Evolutionary conservation across 768 basidiomycete genomes (phyloP), one percentile per base, ranked within the genome.

Genomic region (Tylopilus balloui): DNA sequence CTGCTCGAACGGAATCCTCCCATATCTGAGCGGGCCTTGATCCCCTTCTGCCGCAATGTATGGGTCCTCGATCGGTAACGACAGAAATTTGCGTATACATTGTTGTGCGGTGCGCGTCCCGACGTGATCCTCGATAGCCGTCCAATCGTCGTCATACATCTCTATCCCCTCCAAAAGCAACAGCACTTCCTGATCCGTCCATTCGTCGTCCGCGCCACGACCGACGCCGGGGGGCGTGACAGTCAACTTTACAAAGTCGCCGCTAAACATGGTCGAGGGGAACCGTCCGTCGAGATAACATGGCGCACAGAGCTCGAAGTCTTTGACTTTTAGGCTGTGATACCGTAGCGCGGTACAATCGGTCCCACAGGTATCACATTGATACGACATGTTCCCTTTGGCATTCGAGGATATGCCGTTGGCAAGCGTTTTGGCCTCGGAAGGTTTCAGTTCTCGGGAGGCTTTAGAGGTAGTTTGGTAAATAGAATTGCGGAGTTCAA

Each of bases 121-220:
- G 40, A 99, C 93, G 64, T 98, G 94, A 57, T 92, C 89, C 56
- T 94, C 87, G 54, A 98, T 84, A 42, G 81, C 78, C 19, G 83
- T 82, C 95, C 95, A 99, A 61, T 97, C 95, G 61, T 98, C 95
- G 56, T 96, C 92, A 66, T 84, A 92, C 91, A 99, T 96, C 69
- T 99, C 96, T 36, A 99, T 81, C 14, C 86, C 96, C 66, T 99
- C 96, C n/a, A 99, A 76, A 5, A 99, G 74, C 8, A 89, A 69
- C 10, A 99, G 69, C 17, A 86, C 76, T 68, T 99, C 96, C 64
- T 93, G 87, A 63, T 96, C 94, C 2, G 82, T 77, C 96, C 96
- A 99, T 47, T 86, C 82, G 47, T 83, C 84, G 24, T 75, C 76
- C 12, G 68, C 70, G 25, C 75, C 64, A 17, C 68, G 65, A 6